Evolutionary conservation across 805 yeast species (phyloP), one percentile per base, ranked within the genome.

Genomic region (Barnettozyma siamensis): DNA sequence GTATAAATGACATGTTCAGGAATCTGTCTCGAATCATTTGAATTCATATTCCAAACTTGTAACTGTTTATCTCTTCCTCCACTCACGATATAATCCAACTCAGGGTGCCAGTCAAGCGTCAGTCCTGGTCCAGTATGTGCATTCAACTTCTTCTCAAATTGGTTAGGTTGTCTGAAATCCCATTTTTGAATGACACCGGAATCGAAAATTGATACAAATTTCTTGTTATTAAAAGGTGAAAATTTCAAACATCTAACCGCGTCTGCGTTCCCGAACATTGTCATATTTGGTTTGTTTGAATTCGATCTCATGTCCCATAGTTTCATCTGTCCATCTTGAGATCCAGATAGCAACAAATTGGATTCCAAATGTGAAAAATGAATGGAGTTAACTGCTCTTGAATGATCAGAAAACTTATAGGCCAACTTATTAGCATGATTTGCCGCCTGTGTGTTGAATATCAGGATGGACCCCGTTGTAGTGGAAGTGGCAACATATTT

Each of bases 101-200:
- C 80, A 0, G 94, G 95, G 56, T 89, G 96, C 80, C 95, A 88
- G 53, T 87, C 88, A 5, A 93, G 61, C 5, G 94, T 77, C 15
- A 89, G 66, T 0, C 95, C 98, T 2, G 96, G 95, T 0, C 95
- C 95, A 2, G 88, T 76, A 58, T 91, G 98, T 3, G 96, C 94
- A 53, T 83, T 85, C 58, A 93, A 72, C 44, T 81, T 78, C 38
- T 80, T 68, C 52, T 91, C 97, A 37, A 68, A 68, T 37, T 65
- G 67, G 11, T 61, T 51, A 5, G 91, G 80, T 29, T 74, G 73
- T 42, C 98, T 71, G n/a, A 86, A 53, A 63, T 93, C 99, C 78
- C 86, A 89, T 50, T 83, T 78, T 51, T 84, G 78, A n/a, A 91
- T 70, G 3, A 85, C 76, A 13, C 99, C 99, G 2, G 87, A 78